Evolutionary conservation across 352 stramenopile species (phyloP).

Genomic region (Pythium biforme): DNA sequence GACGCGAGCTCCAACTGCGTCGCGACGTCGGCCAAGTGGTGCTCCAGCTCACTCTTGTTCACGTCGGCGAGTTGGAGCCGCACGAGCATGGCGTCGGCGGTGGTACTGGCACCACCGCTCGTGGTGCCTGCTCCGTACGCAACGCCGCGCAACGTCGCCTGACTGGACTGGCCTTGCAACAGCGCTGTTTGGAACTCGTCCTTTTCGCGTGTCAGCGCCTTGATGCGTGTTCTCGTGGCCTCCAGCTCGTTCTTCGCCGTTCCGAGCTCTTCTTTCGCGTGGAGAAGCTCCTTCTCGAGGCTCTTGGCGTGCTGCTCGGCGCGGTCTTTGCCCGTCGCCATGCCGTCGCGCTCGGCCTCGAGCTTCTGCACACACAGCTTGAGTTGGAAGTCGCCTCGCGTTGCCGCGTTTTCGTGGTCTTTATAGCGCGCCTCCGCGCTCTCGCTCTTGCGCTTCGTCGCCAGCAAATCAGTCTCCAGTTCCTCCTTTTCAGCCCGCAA

Average conservation of each 20-base stretch:
- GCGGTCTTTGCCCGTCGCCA: constrained; percentile 16
- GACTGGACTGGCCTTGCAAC: constrained; percentile 11
- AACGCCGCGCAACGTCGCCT: neutral
- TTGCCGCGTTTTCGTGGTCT: constrained; percentile 21
- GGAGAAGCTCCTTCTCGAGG: constrained; percentile 21
- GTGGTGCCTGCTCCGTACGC: neutral
- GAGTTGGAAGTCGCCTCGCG: constrained; percentile 25
- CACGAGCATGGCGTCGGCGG: constrained; percentile 52
- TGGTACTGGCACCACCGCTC: no score
- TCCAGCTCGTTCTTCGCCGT: constrained; percentile 22
- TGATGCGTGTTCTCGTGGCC: constrained; percentile 14
- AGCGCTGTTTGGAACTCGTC: constrained; percentile 27
- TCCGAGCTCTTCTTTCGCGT: constrained; percentile 18
- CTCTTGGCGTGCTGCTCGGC: constrained; percentile 21
- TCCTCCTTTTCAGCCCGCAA: constrained; percentile 23
- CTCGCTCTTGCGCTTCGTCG: constrained; percentile 25
- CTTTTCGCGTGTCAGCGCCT: constrained; percentile 27
- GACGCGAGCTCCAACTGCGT: constrained; percentile 35
- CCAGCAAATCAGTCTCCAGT: constrained; percentile 7
- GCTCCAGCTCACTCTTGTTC: constrained; percentile 41
- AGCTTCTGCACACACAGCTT: constrained; percentile 32
- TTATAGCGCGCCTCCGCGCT: constrained; percentile 20
- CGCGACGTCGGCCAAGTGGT: constrained; percentile 35
- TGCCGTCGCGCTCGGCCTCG: constrained; percentile 25
- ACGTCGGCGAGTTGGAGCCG: constrained; percentile 45